Evolutionary conservation across 192 early-diverging fungal genomes (phyloP).

Genomic region (Umbelopsis ramanniana): DNA sequence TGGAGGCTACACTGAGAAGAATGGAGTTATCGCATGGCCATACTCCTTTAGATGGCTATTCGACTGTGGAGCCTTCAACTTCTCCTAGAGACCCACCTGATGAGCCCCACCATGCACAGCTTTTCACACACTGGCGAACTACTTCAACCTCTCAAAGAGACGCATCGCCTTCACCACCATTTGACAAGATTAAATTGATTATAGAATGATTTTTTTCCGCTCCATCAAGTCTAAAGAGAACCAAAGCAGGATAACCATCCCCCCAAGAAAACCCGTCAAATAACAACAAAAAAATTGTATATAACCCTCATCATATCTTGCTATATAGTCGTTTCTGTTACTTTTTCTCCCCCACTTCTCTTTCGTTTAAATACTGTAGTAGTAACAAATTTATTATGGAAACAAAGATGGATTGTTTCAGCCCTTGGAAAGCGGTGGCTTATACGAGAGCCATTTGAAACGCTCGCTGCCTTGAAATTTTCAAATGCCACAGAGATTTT

Average conservation of each 20-base stretch:
- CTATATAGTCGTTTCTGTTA: not conserved
- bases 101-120: not conserved
- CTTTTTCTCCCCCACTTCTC: not conserved
- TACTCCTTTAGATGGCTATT: too few species aligned
- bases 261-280: not conserved
- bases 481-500: slow-evolving; percentile 4
- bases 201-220: not conserved
- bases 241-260: not conserved
- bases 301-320: not conserved
- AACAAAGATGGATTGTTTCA: too few species aligned
- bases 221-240: not conserved
- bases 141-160: not conserved
- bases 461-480: not conserved
- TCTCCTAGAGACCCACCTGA: not conserved
- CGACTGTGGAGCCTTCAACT: too few species aligned
- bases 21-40: slow-evolving; percentile 4
- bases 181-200: slow-evolving; percentile 3
- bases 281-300: slow-evolving; percentile 8
- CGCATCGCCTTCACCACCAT: not conserved
- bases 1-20: not conserved
- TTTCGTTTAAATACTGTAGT: not conserved
- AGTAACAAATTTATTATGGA: too few species aligned
- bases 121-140: not conserved
- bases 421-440: too few species aligned
- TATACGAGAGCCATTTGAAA: too few species aligned